phyloP scores from a whole-genome alignment of 495 filamentous ascomycete genomes.

The Paragyromitra xinjiangensis region DNA sequence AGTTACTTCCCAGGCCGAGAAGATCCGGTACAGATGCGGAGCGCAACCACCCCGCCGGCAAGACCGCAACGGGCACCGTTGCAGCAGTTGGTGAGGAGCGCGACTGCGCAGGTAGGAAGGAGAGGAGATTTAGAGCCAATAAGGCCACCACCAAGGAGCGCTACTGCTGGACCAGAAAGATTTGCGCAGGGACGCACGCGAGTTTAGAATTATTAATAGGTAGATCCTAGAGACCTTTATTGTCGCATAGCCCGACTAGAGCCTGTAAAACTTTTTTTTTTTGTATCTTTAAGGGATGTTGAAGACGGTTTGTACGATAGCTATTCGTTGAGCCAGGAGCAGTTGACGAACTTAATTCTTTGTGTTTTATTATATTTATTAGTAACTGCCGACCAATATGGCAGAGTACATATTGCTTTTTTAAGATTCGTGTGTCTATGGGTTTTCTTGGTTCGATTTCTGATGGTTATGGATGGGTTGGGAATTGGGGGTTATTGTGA shows the following conservation, averaged over 20 bases:
- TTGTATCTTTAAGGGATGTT: background rate
- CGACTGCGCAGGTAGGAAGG: conserved; percentile 25
- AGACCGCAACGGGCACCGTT: background rate
- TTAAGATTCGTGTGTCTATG: conserved; percentile 38
- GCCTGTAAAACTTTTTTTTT: background rate
- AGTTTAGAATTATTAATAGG: background rate
- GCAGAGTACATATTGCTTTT: conserved; percentile 36
- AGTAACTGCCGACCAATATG: background rate
- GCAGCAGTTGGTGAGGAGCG: conserved; percentile 24
- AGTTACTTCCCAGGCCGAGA: background rate
- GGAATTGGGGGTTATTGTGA: background rate
- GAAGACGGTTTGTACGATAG: conserved; percentile 8
- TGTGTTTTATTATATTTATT: conserved; percentile 7
- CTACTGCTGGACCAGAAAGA: conserved; percentile 11
- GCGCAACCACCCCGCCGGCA: conserved; percentile 14
- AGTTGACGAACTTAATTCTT: background rate
- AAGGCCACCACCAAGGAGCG: conserved; percentile 29
- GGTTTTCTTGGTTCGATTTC: conserved; percentile 7
- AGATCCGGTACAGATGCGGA: conserved; percentile 19
- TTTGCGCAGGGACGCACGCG: background rate
- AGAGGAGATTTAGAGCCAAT: conserved; percentile 12
- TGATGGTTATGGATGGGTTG: conserved; percentile 18
- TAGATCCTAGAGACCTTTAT: background rate
- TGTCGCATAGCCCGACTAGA: background rate
- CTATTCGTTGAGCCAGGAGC: background rate